Evolutionary conservation across 2,329 filamentous ascomycete species (phyloP).

Genomic region (Phialocephala subalpina): DNA sequence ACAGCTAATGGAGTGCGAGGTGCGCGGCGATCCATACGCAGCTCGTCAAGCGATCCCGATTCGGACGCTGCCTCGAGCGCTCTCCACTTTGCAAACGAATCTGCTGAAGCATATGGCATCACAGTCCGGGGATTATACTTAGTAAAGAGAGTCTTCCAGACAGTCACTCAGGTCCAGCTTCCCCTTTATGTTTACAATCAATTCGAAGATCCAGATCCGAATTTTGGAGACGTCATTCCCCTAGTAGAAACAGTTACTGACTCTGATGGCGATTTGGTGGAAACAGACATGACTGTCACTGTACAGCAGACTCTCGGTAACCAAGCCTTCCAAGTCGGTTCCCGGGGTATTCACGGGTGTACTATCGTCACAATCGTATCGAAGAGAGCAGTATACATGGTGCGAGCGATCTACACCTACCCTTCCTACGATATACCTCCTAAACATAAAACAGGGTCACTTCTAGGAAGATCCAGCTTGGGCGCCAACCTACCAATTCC

Average conservation of each 20-base stretch:
- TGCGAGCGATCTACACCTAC: background rate
- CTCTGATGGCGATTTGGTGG: background rate
- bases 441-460: background rate
- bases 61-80: background rate
- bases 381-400: background rate
- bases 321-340: background rate
- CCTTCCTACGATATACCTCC: background rate
- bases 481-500: background rate
- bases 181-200: background rate
- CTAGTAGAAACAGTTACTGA: background rate
- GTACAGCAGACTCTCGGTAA: background rate
- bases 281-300: background rate
- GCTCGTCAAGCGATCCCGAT: background rate
- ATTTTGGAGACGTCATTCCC: background rate
- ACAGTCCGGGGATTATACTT: background rate
- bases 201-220: background rate
- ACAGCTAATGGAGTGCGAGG: background rate
- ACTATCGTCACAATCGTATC: background rate
- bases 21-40: background rate
- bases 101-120: background rate
- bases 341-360: background rate
- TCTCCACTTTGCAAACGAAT: background rate
- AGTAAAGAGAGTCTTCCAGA: background rate
- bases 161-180: background rate
- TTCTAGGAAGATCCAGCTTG: background rate